Evolutionary conservation across 2,329 filamentous ascomycete genomes (phyloP).

Genomic region (Hymenoscyphus scutula): DNA sequence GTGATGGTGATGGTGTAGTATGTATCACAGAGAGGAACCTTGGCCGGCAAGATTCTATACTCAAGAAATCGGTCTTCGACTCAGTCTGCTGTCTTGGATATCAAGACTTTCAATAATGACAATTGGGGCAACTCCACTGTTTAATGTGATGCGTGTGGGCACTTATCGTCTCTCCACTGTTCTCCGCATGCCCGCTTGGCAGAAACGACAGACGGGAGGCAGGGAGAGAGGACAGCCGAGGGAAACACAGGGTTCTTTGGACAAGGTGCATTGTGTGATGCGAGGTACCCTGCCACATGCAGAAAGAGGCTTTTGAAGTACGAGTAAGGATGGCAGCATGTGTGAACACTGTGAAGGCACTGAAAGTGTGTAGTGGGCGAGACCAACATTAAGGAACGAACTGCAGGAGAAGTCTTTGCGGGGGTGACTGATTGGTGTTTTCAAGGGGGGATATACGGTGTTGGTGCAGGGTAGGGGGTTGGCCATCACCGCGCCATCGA

Average conservation of each 20-base stretch:
- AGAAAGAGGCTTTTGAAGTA: not conserved
- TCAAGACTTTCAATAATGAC: not conserved
- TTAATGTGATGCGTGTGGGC: not conserved
- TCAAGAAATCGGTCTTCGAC: constrained; percentile 2
- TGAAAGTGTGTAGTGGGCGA: not conserved
- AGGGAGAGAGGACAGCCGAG: not conserved
- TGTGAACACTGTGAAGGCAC: too few relatives aligned
- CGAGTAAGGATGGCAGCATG: not conserved
- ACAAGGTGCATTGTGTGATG: constrained; percentile 5
- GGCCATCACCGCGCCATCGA: constrained; percentile 6
- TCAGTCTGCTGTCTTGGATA: not conserved
- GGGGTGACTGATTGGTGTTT: constrained; percentile 2
- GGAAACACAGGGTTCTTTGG: not conserved
- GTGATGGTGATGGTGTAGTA: not conserved
- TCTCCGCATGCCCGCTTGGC: constrained; percentile 4
- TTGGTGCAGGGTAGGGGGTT: not conserved
- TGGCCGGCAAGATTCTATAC: constrained; percentile 28
- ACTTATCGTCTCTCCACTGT: constrained; percentile 7
- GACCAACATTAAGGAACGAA: constrained; percentile 1
- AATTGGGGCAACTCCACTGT: constrained; percentile 1
- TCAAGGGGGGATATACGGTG: not conserved
- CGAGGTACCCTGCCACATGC: constrained; percentile 9
- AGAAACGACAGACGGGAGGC: not conserved
- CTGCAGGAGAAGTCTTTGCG: not conserved
- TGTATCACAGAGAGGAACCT: constrained; percentile 17